Evolutionary conservation across 2,329 filamentous ascomycete genomes (phyloP), one percentile per base, ranked within the genome.

Genomic region (Colletotrichum chlorophyti): DNA sequence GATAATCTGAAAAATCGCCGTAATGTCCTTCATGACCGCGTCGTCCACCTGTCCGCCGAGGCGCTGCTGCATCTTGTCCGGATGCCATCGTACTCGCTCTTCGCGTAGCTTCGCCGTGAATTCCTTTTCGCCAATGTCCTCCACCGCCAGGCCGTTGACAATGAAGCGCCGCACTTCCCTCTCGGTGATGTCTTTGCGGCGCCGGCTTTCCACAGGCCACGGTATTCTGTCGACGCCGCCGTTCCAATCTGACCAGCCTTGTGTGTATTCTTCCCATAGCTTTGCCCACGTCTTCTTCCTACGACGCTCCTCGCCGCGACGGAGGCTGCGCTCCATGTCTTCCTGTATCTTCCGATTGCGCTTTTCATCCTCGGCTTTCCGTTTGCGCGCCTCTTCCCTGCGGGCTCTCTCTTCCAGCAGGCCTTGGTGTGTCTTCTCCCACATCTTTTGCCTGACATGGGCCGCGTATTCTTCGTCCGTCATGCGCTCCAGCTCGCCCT

Each of bases 51-150:
- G 77, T 0, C 84, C 86, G 3, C 92, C 91, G 60, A 96, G 88
- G 50, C 87, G 85, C 76, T 97, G 95, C 78, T 97, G 92, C 53
- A 98, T 90, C 79, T 98, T 99, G 76, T 99, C 95, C 4, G 95
- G 95, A 77, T 99, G 95, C 95, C 95, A 99, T 14, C 93, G 83
- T 15, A 98, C 88, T 48, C 95, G 86, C 77, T 99, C 95, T 5
- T 86, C 78, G 74, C 96, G 97, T 49, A 98, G 79, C 57, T 72
- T 76, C 7, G 77, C 73, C 17, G 79, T 70, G 47, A 81, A 79
- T 9, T 76, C 74, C 57, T 68, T 74, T 65, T 80, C 77, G 17
- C 79, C 79, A 3, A 78, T 65, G 2, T 76, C 74, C 24, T 76
- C 73, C 19, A 78, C 32, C 21, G 54, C 64, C 19, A 84, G 68